phyloP scores from a whole-genome alignment of 2,329 filamentous ascomycete genomes.

The Xylaria sp. region DNA sequence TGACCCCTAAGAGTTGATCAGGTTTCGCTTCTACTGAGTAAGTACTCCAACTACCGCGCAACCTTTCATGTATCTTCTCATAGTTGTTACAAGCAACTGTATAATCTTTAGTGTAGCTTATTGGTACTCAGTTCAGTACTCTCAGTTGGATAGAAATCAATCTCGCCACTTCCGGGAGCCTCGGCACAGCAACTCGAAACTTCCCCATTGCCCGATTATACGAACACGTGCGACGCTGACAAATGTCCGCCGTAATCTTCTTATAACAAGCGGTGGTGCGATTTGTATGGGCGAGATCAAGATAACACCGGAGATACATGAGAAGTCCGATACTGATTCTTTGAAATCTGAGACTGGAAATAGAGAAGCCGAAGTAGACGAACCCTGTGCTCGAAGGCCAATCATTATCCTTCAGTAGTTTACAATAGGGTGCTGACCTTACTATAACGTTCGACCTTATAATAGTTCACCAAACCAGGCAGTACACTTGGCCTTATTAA shows the following conservation, averaged over 20 bases:
- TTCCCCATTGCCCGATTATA: not conserved
- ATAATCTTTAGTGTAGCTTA: not conserved
- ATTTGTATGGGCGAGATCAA: not conserved
- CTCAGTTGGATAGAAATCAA: not conserved
- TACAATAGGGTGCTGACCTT: not conserved
- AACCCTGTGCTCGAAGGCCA: not conserved
- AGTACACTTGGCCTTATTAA: not conserved
- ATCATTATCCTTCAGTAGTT: not conserved
- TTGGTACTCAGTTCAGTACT: not conserved
- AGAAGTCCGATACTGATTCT: not conserved
- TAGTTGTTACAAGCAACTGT: not conserved
- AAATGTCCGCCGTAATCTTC: constrained; percentile 7
- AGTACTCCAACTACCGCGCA: too few relatives aligned
- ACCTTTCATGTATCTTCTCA: not conserved
- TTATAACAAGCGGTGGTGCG: too few relatives aligned
- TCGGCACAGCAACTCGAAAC: not conserved
- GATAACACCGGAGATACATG: not conserved
- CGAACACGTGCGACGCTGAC: constrained; percentile 7
- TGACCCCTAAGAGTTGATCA: not conserved
- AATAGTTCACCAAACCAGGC: not conserved
- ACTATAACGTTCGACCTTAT: not conserved
- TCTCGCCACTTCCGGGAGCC: not conserved
- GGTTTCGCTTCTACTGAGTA: not conserved
- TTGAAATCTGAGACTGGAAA: not conserved
- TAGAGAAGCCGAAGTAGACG: not conserved